Conservation (phyloP, 129 eudicot genomes). For the Chrysanthemum seticuspe region DNA sequence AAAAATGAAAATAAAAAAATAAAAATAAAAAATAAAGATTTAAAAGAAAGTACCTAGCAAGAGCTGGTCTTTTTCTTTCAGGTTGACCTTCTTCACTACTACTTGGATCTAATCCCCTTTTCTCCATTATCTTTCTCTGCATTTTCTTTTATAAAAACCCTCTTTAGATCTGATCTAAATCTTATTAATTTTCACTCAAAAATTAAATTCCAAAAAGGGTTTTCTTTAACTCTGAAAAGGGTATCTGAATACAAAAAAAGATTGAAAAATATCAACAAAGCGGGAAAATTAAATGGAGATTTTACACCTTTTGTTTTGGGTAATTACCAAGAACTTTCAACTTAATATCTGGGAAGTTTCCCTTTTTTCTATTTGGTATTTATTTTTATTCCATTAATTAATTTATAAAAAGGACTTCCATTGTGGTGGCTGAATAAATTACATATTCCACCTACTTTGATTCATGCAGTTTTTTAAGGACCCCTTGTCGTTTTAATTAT, state of each 20-base stretch:
- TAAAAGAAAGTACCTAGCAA: slow-evolving; percentile 64
- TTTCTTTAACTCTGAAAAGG: slow-evolving; percentile 17
- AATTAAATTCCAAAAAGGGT: slow-evolving; percentile 8
- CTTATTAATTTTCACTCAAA: slow-evolving; percentile 24
- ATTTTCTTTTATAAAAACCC: slow-evolving; percentile 40
- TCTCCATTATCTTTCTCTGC: slow-evolving; percentile 84
- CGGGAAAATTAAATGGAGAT: slow-evolving; percentile 49
- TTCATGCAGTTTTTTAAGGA: slow-evolving; percentile 8
- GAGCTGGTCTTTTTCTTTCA: slow-evolving; percentile 89
- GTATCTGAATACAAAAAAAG: slow-evolving; percentile 21
- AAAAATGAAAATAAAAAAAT: background rate
- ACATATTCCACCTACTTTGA: slow-evolving; percentile 5
- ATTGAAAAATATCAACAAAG: slow-evolving; percentile 21
- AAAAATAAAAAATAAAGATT: background rate
- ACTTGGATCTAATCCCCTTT: slow-evolving; percentile 75
- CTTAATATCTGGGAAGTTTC: slow-evolving; percentile 41
- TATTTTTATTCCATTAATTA: background rate
- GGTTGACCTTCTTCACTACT: slow-evolving; percentile 76
- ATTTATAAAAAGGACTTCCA: slow-evolving; percentile 28
- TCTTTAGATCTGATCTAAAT: slow-evolving; percentile 56
- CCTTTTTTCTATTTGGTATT: slow-evolving; percentile 20
- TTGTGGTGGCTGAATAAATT: slow-evolving; percentile 40
- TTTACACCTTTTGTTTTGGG: slow-evolving; percentile 24
- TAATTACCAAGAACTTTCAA: slow-evolving; percentile 54
- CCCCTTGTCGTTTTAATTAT: slow-evolving; percentile 24